These are phyloP conservation scores for Phytomonas sp. DNA, from an alignment of 208 protist species.

Conservation along the genomic window DNA sequence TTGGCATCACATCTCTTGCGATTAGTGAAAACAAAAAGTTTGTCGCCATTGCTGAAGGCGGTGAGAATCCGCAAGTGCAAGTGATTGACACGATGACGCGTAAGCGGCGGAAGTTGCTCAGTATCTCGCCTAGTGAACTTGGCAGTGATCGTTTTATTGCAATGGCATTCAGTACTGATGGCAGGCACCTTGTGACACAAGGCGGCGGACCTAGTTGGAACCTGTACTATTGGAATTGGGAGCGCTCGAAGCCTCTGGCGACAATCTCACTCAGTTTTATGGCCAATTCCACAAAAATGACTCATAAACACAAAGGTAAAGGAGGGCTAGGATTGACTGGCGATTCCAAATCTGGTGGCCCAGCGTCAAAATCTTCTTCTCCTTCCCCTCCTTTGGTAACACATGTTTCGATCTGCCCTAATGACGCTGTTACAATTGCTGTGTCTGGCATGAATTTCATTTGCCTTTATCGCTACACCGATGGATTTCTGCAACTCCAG, in stretches of 20 bases:
- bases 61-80: constrained; percentile 57
- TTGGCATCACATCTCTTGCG: constrained; percentile 84
- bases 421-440: constrained; percentile 80
- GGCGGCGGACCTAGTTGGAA: constrained; percentile 74
- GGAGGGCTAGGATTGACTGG: not conserved
- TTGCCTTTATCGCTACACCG: constrained; percentile 86
- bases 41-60: constrained; percentile 89
- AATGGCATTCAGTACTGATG: constrained; percentile 79
- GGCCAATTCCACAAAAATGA: not conserved
- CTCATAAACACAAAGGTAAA: not conserved
- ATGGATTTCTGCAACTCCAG: constrained; percentile 77
- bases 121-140: constrained; percentile 36
- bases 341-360: not conserved
- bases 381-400: constrained; percentile 32
- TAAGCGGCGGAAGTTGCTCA: constrained; percentile 82
- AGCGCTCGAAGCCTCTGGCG: constrained; percentile 83
- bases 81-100: constrained; percentile 83
- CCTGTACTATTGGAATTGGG: constrained; percentile 88
- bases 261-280: constrained; percentile 26
- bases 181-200: constrained; percentile 84
- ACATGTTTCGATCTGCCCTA: constrained; percentile 72
- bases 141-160: constrained; percentile 73
- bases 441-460: constrained; percentile 90
- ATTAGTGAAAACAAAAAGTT: constrained; percentile 92
- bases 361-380: not conserved